These are phyloP conservation scores for Ligustrum vulgare DNA, from an alignment of 257 asterid genomes.

Conservation along the genomic window DNA sequence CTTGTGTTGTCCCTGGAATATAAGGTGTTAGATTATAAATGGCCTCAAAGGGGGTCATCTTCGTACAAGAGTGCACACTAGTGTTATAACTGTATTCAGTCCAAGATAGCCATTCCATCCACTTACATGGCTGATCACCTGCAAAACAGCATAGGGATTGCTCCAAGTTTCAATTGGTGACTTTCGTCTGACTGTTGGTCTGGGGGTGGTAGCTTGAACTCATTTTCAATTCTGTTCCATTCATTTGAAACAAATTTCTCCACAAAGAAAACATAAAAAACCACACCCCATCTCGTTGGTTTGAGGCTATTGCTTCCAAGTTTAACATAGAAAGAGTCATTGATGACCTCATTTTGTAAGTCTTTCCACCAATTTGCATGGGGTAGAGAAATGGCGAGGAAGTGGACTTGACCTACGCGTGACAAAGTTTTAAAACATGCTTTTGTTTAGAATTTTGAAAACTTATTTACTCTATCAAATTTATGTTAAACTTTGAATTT, in stretches of 20 bases:
- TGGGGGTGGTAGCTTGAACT: background rate
- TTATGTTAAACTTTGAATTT: no score
- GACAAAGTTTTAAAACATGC: no score
- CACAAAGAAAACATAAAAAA: background rate
- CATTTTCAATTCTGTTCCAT: background rate
- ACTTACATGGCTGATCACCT: background rate
- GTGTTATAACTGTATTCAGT: conserved; percentile 7
- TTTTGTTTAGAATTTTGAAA: no score
- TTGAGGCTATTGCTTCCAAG: background rate
- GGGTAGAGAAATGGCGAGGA: background rate
- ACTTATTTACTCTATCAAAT: no score
- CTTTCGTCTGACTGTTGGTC: background rate
- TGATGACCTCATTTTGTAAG: background rate
- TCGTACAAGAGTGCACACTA: background rate
- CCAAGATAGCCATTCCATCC: conserved; percentile 3
- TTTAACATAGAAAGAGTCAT: background rate
- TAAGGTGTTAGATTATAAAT: background rate
- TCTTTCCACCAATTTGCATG: background rate
- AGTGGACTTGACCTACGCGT: background rate
- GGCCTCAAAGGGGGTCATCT: background rate
- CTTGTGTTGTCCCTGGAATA: background rate
- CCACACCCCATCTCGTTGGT: background rate
- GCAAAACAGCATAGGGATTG: background rate
- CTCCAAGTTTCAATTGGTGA: background rate
- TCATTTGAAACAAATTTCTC: background rate